Conservation (phyloP, 2,329 filamentous ascomycete genomes). For the Apiospora kogelbergensis region DNA sequence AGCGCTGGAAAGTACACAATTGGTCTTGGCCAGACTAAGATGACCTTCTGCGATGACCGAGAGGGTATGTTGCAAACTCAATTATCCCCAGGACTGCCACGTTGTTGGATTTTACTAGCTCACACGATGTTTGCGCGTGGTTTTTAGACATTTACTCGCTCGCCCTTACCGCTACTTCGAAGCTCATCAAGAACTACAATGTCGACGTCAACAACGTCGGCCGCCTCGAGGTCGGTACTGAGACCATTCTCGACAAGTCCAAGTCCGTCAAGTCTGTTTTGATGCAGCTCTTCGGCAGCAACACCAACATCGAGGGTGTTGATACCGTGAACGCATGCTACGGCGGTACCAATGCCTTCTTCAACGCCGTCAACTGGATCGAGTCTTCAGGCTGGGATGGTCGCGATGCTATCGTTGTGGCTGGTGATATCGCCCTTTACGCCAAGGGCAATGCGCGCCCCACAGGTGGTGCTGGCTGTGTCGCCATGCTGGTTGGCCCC, state of each 20-base stretch:
- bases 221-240: slow-evolving; percentile 80
- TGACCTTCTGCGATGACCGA: slow-evolving; percentile 89
- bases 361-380: slow-evolving; percentile 83
- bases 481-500: slow-evolving; percentile 77
- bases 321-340: slow-evolving; percentile 87
- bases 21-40: slow-evolving; percentile 86
- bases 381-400: slow-evolving; percentile 88
- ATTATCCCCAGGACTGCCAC: slow-evolving; percentile 18
- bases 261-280: slow-evolving; percentile 88
- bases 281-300: slow-evolving; percentile 83
- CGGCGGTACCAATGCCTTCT: slow-evolving; percentile 79
- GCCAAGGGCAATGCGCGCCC: slow-evolving; percentile 81
- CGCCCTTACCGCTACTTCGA: slow-evolving; percentile 74
- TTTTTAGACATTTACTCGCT: slow-evolving; percentile 81
- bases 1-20: slow-evolving; percentile 85
- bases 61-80: slow-evolving; percentile 60
- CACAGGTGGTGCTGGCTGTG: slow-evolving; percentile 76
- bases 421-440: slow-evolving; percentile 82
- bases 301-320: slow-evolving; percentile 81
- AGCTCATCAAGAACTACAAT: slow-evolving; percentile 79
- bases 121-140: slow-evolving; percentile 4
- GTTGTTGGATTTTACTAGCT: slow-evolving; percentile 12
- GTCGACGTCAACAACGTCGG: slow-evolving; percentile 77
- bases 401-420: slow-evolving; percentile 75
- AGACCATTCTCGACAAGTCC: slow-evolving; percentile 85